Percentiles rank a stretch among this genome's conserved stretches.
phyloP scores from a whole-genome alignment of 2,329 filamentous ascomycete genomes.

The Neonectria sp. region DNA sequence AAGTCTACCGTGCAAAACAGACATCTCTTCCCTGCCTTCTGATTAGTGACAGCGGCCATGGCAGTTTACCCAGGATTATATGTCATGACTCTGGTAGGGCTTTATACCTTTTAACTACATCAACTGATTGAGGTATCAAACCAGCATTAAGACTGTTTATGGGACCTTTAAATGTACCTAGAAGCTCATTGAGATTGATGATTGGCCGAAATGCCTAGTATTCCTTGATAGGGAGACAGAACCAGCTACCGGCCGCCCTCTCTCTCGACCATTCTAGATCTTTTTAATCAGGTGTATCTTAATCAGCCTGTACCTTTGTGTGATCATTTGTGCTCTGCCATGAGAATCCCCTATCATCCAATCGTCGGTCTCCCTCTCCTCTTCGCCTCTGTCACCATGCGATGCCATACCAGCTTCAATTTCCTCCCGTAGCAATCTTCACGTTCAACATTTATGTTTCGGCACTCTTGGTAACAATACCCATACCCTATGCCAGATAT shows the following conservation, averaged over 20 bases:
- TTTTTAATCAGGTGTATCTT: neutral
- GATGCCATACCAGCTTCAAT: too few species aligned
- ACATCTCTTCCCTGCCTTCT: too few species aligned
- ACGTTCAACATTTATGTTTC: neutral
- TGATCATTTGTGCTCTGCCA: neutral
- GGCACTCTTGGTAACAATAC: neutral
- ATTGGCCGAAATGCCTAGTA: neutral
- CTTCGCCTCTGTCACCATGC: neutral
- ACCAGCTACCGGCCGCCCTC: neutral
- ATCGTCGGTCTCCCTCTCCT: neutral
- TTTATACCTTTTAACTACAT: neutral
- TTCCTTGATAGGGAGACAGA: neutral
- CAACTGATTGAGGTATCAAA: neutral
- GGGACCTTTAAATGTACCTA: too few species aligned
- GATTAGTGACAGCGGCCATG: too few species aligned
- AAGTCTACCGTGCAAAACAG: too few species aligned
- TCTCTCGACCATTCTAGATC: neutral
- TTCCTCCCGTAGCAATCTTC: neutral
- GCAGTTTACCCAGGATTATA: too few species aligned
- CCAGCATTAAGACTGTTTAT: neutral
- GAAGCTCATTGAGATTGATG: neutral
- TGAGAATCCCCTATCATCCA: neutral
- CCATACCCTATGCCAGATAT: too few species aligned
- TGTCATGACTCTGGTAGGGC: too few species aligned
- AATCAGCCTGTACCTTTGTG: neutral